Conservation (phyloP, 257 asterid species). For the Paraleonurus japonicus region DNA sequence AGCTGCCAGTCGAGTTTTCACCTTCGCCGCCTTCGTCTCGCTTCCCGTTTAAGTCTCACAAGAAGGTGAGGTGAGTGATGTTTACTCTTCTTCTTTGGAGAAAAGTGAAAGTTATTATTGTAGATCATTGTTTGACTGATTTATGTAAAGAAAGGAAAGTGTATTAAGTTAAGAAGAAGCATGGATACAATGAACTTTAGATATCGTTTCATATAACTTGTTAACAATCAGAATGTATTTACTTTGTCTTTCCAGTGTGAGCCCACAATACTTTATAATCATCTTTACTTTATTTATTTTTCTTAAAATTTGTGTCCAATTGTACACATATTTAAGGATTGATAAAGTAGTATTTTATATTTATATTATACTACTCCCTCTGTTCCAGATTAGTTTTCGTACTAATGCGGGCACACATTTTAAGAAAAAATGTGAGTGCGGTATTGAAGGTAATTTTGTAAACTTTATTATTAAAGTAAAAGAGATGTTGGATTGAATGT, state of each 20-base stretch:
- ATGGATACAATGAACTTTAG: background rate
- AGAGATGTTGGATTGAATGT: no score
- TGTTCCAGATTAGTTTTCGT: no score
- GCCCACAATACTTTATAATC: no score
- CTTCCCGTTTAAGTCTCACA: slow-evolving; percentile 57
- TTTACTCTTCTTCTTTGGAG: slow-evolving; percentile 5
- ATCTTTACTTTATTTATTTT: no score
- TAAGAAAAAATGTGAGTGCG: no score
- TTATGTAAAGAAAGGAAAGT: slow-evolving; percentile 35
- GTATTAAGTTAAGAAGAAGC: slow-evolving; percentile 8
- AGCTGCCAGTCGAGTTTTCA: slow-evolving; percentile 83
- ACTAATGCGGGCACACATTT: no score
- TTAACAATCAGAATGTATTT: background rate
- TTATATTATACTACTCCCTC: no score
- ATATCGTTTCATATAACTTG: background rate
- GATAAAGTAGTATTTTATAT: no score
- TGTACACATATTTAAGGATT: no score
- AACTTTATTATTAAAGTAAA: no score
- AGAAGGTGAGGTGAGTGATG: slow-evolving; percentile 63
- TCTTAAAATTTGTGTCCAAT: no score
- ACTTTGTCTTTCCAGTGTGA: background rate
- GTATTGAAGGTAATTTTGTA: no score
- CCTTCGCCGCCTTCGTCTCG: slow-evolving; percentile 80
- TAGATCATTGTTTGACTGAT: slow-evolving; percentile 30
- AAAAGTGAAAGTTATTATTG: slow-evolving; percentile 21